Conservation (phyloP, 345 rosid genomes). For the Brassica nigra region DNA sequence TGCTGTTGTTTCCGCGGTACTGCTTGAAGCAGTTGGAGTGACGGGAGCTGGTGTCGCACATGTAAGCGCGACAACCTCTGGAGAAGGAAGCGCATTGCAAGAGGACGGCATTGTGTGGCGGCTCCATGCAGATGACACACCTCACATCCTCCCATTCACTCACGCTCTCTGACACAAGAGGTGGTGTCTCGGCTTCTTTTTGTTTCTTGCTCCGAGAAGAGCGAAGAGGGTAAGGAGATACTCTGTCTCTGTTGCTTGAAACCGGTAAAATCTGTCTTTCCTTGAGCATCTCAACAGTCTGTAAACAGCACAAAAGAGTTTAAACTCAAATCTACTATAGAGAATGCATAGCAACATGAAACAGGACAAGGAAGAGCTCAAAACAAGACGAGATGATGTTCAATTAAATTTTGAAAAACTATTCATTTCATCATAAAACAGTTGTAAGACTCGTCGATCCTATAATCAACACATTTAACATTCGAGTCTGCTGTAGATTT, state of each 20-base stretch:
- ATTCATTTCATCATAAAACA: conserved; percentile 35
- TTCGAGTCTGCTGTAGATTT: not conserved
- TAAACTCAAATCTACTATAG: not conserved
- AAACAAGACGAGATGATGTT: not conserved
- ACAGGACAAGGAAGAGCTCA: not conserved
- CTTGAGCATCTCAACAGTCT: conserved; percentile 50
- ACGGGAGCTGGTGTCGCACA: conserved; percentile 69
- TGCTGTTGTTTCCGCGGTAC: conserved; percentile 42
- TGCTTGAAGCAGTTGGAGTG: conserved; percentile 74
- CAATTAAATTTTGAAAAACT: conserved; percentile 18
- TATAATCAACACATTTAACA: conserved; percentile 5
- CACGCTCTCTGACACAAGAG: conserved; percentile 40
- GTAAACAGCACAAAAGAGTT: conserved; percentile 18
- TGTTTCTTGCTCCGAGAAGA: conserved; percentile 40
- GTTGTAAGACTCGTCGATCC: conserved; percentile 8
- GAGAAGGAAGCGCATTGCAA: conserved; percentile 58
- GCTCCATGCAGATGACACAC: conserved; percentile 79
- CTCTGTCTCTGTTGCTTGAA: conserved; percentile 42
- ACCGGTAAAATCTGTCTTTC: conserved; percentile 44
- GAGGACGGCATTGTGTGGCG: conserved; percentile 74
- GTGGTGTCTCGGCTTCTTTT: conserved; percentile 36
- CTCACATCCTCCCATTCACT: conserved; percentile 66
- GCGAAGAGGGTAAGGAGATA: conserved; percentile 55
- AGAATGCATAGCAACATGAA: not conserved
- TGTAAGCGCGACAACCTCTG: conserved; percentile 68